Evolutionary conservation across 495 filamentous ascomycete genomes (phyloP).

Genomic region (Arthonia radiata): DNA sequence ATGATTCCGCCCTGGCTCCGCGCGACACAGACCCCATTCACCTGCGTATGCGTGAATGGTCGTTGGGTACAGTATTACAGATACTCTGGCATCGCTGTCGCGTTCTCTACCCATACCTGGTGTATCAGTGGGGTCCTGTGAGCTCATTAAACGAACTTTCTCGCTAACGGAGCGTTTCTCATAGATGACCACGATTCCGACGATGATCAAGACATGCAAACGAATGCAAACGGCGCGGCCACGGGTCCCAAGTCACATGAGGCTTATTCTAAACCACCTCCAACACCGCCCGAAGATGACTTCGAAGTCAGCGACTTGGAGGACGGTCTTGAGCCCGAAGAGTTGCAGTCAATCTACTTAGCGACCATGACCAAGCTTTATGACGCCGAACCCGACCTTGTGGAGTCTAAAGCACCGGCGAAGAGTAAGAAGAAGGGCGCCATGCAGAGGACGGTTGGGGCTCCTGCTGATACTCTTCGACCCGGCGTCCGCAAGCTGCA

Average conservation of each 20-base stretch:
- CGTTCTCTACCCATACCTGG: conserved; percentile 1
- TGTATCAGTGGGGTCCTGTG: neutral
- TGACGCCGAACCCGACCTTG: conserved; percentile 33
- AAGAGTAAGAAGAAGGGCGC: conserved; percentile 18
- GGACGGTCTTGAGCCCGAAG: conserved; percentile 38
- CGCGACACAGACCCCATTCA: conserved; percentile 4
- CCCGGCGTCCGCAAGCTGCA: conserved; percentile 32
- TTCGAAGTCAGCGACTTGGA: conserved; percentile 20
- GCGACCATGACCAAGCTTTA: conserved; percentile 47
- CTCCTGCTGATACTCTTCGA: conserved; percentile 5
- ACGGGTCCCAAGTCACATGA: too few relatives aligned
- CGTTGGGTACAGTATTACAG: neutral
- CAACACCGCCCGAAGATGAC: neutral
- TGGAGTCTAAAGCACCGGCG: conserved; percentile 2
- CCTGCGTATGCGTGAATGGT: neutral
- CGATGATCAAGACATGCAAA: conserved; percentile 2
- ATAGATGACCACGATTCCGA: neutral
- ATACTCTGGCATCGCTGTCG: neutral
- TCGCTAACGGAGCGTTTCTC: neutral
- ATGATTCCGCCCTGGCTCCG: conserved; percentile 1
- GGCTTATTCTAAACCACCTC: neutral
- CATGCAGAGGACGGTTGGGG: conserved; percentile 9
- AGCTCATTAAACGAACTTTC: conserved; percentile 2
- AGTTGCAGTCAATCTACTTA: conserved; percentile 51
- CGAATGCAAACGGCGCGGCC: too few relatives aligned